These are phyloP conservation scores for Peziza echinospora DNA, from an alignment of 495 filamentous ascomycete genomes.

Conservation along the genomic window DNA sequence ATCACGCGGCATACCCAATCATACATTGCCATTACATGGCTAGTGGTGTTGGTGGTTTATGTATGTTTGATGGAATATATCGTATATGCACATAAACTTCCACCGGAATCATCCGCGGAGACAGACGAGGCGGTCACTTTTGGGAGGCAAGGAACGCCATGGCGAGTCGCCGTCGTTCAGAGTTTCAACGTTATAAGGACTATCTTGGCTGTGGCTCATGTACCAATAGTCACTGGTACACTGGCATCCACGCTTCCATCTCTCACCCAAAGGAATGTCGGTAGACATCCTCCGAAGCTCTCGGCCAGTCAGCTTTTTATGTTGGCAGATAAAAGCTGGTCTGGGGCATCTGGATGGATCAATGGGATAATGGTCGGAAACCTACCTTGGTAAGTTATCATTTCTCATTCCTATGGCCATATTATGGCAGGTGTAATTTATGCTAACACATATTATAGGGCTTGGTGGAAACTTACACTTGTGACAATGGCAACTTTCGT, in stretches of 20 bases:
- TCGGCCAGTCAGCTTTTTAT: constrained; percentile 9
- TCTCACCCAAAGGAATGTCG: constrained; percentile 7
- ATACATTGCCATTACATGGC: neutral
- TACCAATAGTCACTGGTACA: constrained; percentile 10
- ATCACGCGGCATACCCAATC: neutral
- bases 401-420: neutral
- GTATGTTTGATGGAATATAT: neutral
- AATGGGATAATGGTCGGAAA: constrained; percentile 9
- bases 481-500: constrained; percentile 7
- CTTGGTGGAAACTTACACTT: constrained; percentile 6
- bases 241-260: constrained; percentile 8
- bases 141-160: constrained; percentile 6
- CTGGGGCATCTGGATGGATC: constrained; percentile 11
- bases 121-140: constrained; percentile 2
- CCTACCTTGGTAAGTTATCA: constrained; percentile 5
- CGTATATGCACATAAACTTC: neutral
- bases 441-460: constrained; percentile 1
- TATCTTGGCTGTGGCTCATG: constrained; percentile 8
- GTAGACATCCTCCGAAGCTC: constrained; percentile 3
- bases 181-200: constrained; percentile 11
- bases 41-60: neutral
- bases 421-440: neutral
- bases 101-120: neutral
- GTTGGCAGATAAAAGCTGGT: constrained; percentile 10
- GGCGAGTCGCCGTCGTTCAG: constrained; percentile 8